A percentile compares a stretch with the other conserved stretches of the same genome.
Conservation (phyloP, 1,284 basidiomycete genomes). For the Microbotryomycetes sp. region DNA sequence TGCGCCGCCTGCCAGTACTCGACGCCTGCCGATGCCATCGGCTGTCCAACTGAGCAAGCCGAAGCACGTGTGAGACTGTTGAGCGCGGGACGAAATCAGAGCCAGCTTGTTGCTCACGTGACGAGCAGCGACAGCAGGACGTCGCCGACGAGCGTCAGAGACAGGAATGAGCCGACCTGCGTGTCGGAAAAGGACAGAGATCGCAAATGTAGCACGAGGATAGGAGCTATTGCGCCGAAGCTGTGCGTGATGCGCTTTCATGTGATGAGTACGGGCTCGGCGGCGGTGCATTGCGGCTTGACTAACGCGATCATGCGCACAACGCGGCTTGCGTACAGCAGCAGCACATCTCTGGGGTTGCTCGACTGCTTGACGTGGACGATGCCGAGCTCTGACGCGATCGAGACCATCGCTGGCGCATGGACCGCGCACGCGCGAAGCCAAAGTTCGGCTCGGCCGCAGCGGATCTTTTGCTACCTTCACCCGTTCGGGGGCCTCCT, state of each 20-base stretch:
- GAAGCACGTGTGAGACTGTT: neutral
- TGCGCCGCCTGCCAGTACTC: constrained; percentile 16
- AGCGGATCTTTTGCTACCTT: too few relatives aligned
- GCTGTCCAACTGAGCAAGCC: constrained; percentile 10
- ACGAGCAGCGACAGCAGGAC: constrained; percentile 21
- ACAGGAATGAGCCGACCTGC: constrained; percentile 19
- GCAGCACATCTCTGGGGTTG: constrained; percentile 6
- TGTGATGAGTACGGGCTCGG: too few relatives aligned
- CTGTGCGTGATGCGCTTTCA: constrained; percentile 3
- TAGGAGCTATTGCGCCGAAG: constrained; percentile 25
- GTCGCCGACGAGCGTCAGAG: constrained; percentile 24
- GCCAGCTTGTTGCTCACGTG: neutral
- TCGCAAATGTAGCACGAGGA: constrained; percentile 22
- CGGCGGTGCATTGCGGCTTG: too few relatives aligned
- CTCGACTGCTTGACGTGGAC: constrained; percentile 7
- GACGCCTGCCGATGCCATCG: constrained; percentile 16
- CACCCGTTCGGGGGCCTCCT: too few relatives aligned
- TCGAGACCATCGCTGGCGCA: too few relatives aligned
- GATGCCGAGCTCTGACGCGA: constrained; percentile 14
- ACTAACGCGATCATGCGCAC: constrained; percentile 19
- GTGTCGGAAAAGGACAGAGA: constrained; percentile 7
- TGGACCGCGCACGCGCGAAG: too few relatives aligned
- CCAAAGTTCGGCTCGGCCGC: neutral
- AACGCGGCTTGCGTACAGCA: constrained; percentile 16
- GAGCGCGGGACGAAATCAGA: neutral